A percentile compares a stretch with the other conserved stretches of the same genome.
These are phyloP conservation scores for Scleroderma bovista DNA, from an alignment of 768 basidiomycete species.

Conservation along the genomic window DNA sequence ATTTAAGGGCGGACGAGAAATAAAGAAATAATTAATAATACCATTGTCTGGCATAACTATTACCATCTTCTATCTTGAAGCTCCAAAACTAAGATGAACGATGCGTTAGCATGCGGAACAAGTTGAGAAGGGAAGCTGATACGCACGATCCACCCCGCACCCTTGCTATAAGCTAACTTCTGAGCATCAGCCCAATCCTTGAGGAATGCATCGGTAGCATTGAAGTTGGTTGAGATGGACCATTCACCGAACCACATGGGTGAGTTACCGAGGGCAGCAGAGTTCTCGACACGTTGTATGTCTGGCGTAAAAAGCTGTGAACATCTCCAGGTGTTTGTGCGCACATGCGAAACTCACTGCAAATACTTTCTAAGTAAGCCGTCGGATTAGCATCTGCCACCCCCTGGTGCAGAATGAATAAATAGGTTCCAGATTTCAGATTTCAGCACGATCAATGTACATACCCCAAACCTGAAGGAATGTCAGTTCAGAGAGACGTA, in stretches of 20 bases:
- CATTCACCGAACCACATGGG: constrained; percentile 59
- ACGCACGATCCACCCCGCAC: constrained; percentile 64
- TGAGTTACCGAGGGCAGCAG: constrained; percentile 38
- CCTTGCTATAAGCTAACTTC: constrained; percentile 56
- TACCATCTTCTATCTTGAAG: constrained; percentile 62
- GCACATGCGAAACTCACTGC: constrained; percentile 46
- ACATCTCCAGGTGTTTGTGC: background rate
- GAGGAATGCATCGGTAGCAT: constrained; percentile 58
- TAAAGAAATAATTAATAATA: too few species aligned
- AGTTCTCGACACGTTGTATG: constrained; percentile 47
- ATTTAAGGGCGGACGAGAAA: too few species aligned
- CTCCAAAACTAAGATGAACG: constrained; percentile 51
- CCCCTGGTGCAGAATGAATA: constrained; percentile 38
- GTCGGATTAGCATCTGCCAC: constrained; percentile 60
- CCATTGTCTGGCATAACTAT: too few species aligned
- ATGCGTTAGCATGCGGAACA: background rate
- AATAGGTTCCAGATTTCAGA: background rate
- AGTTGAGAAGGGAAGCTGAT: background rate
- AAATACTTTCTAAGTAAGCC: constrained; percentile 63
- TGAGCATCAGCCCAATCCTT: constrained; percentile 71
- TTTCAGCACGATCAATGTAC: constrained; percentile 3
- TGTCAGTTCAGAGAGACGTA: constrained; percentile 3
- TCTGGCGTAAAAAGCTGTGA: constrained; percentile 34
- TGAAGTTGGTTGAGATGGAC: constrained; percentile 60
- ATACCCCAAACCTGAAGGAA: constrained; percentile 51